Conservation (phyloP, 2,329 filamentous ascomycete species). For the Aspergillus clavatus region DNA sequence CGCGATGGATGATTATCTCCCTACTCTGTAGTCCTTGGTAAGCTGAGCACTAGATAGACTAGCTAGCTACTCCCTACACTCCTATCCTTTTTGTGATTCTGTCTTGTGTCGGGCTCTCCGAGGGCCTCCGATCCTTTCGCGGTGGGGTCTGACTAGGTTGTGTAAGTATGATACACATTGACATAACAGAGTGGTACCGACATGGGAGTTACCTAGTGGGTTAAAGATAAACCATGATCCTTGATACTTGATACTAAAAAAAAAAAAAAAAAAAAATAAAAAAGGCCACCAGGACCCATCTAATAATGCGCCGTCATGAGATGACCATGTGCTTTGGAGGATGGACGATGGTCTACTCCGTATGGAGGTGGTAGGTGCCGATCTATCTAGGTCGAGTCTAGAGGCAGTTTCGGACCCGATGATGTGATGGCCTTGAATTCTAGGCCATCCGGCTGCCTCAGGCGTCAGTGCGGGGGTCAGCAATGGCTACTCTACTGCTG, state of each 20-base stretch:
- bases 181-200: too few species aligned
- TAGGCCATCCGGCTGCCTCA: background rate
- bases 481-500: too few species aligned
- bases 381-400: too few species aligned
- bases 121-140: conserved; percentile 10
- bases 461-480: conserved; percentile 17
- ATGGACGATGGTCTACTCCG: too few species aligned
- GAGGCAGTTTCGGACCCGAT: too few species aligned
- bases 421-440: too few species aligned
- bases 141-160: conserved; percentile 1
- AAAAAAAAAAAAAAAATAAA: background rate
- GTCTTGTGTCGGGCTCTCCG: conserved; percentile 13
- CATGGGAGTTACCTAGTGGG: too few species aligned
- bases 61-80: background rate
- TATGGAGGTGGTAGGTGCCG: too few species aligned
- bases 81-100: background rate
- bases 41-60: too few species aligned
- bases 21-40: background rate
- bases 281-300: conserved; percentile 4
- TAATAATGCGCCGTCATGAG: conserved; percentile 7
- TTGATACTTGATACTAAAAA: too few species aligned
- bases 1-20: background rate
- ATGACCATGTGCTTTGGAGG: conserved; percentile 7
- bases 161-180: conserved; percentile 2
- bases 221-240: too few species aligned